These are phyloP conservation scores for Globisporangium iwayamae DNA, from an alignment of 352 stramenopile species.

Conservation along the genomic window DNA sequence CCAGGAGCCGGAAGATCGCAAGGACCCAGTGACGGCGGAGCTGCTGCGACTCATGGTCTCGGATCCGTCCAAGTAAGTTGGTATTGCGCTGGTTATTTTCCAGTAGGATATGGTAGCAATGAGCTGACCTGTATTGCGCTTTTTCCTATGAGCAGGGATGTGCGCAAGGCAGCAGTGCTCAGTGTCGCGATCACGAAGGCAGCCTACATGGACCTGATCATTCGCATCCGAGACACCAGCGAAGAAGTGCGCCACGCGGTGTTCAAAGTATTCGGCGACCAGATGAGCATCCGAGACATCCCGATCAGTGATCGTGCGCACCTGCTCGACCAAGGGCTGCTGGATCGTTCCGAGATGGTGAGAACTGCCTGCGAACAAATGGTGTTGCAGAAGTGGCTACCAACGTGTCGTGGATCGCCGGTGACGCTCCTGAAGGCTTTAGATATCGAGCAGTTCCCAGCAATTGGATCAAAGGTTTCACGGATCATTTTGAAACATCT, in stretches of 20 bases:
- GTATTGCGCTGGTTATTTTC: background rate
- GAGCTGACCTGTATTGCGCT: background rate
- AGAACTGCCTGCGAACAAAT: conserved; percentile 59
- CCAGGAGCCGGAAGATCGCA: conserved; percentile 34
- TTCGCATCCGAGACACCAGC: conserved; percentile 74
- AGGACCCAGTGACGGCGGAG: conserved; percentile 41
- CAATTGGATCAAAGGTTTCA: conserved; percentile 46
- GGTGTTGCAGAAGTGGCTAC: conserved; percentile 69
- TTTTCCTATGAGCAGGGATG: conserved; percentile 34
- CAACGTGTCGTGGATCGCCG: conserved; percentile 45
- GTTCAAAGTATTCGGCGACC: conserved; percentile 48
- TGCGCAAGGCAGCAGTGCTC: conserved; percentile 56
- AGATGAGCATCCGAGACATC: conserved; percentile 49
- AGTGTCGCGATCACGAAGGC: conserved; percentile 46
- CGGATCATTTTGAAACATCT: conserved; percentile 47
- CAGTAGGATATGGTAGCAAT: no score
- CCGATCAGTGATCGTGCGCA: conserved; percentile 62
- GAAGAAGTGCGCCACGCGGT: conserved; percentile 62
- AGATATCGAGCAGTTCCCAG: conserved; percentile 59
- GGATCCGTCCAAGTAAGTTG: conserved; percentile 67
- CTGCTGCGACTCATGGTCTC: conserved; percentile 60
- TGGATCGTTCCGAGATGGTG: conserved; percentile 56
- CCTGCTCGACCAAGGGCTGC: conserved; percentile 71
- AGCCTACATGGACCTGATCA: conserved; percentile 48
- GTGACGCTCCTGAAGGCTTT: conserved; percentile 51